Conservation (phyloP, 805 yeast species). For the Candida ipomoeae region DNA sequence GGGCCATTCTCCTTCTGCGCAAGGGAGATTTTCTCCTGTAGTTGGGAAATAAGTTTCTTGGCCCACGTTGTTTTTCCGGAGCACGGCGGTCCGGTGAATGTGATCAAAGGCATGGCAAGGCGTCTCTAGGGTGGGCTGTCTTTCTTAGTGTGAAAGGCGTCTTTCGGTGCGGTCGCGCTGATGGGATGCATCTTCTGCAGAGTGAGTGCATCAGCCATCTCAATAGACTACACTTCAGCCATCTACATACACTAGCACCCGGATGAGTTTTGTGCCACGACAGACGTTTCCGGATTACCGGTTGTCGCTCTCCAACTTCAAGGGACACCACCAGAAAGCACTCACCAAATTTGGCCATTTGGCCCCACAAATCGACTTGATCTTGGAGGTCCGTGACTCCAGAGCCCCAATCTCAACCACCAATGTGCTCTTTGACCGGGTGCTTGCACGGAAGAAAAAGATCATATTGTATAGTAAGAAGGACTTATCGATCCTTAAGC, state of each 20-base stretch:
- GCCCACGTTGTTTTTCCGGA: constrained; percentile 84
- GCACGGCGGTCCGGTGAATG: constrained; percentile 81
- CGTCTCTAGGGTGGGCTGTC: background rate
- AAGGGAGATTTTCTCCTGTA: constrained; percentile 44
- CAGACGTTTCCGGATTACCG: constrained; percentile 67
- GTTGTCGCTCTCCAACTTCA: constrained; percentile 70
- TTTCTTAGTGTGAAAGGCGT: background rate
- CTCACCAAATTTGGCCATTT: constrained; percentile 59
- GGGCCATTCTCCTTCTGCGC: constrained; percentile 38
- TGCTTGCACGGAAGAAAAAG: constrained; percentile 51
- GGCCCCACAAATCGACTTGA: constrained; percentile 75
- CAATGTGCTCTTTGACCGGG: constrained; percentile 71
- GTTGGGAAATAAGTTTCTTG: constrained; percentile 41
- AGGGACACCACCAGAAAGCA: constrained; percentile 88
- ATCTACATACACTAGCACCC: background rate
- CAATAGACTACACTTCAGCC: background rate
- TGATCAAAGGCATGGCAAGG: constrained; percentile 72
- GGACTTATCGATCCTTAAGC: constrained; percentile 53
- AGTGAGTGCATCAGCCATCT: background rate
- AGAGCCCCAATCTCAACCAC: constrained; percentile 85
- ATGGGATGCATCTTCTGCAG: background rate
- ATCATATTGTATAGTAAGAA: constrained; percentile 74
- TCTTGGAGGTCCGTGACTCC: constrained; percentile 82
- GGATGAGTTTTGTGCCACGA: constrained; percentile 60
- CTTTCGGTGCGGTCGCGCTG: background rate